These are phyloP conservation scores for Sporothrix sp. DNA, from an alignment of 2,329 filamentous ascomycete species.

Conservation along the genomic window DNA sequence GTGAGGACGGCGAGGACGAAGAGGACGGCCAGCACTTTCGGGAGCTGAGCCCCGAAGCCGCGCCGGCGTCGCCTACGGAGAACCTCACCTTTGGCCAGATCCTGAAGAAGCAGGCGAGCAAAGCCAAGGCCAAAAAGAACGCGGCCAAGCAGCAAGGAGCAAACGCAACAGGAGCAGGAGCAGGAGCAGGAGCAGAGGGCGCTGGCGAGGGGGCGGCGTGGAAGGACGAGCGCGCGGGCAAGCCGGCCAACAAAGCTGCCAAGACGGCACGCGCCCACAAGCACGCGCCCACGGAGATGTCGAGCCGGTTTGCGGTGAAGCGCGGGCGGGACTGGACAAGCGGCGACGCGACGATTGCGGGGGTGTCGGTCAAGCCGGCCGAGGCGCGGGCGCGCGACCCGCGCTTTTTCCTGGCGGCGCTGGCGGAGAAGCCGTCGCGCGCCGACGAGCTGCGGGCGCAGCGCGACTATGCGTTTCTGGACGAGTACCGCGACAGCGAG, in stretches of 20 bases:
- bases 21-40: not conserved
- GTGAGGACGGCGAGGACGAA: no score
- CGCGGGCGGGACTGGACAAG: constrained; percentile 53
- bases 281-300: constrained; percentile 76
- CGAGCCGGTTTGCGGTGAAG: constrained; percentile 74
- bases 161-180: no score
- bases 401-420: constrained; percentile 65
- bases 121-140: not conserved
- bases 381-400: constrained; percentile 59
- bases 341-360: constrained; percentile 16
- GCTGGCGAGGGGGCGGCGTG: not conserved
- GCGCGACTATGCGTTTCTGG: constrained; percentile 77
- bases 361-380: constrained; percentile 41
- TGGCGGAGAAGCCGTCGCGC: constrained; percentile 28
- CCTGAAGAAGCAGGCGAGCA: constrained; percentile 11
- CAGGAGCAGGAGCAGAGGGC: no score
- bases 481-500: constrained; percentile 78
- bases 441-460: constrained; percentile 48
- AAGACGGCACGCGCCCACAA: constrained; percentile 50
- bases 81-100: constrained; percentile 15
- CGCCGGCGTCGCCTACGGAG: constrained; percentile 7
- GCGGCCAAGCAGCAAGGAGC: not conserved
- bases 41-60: constrained; percentile 12
- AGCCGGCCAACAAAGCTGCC: constrained; percentile 14
- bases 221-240: constrained; percentile 28